These are phyloP conservation scores for Margaritispora aquatica DNA, from an alignment of 495 filamentous ascomycete species.

Conservation along the genomic window DNA sequence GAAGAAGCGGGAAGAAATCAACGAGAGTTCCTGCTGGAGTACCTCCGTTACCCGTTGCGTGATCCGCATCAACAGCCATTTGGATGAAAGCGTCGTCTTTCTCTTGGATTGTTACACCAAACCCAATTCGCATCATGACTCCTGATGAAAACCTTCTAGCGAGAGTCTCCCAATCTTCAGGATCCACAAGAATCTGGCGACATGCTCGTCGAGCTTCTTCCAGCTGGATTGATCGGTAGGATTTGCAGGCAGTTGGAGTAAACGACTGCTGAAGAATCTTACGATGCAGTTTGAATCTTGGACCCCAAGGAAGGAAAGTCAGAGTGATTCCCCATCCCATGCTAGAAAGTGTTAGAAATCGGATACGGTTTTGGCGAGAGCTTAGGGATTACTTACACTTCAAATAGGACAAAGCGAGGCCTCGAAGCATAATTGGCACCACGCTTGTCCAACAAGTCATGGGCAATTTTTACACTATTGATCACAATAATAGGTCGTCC, in stretches of 20 bases:
- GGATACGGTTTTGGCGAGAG: neutral
- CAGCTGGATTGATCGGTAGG: neutral
- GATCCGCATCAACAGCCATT: slow-evolving; percentile 36
- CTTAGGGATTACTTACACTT: slow-evolving; percentile 5
- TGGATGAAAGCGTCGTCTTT: slow-evolving; percentile 38
- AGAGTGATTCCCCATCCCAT: slow-evolving; percentile 21
- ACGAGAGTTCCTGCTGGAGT: slow-evolving; percentile 36
- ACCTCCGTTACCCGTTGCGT: slow-evolving; percentile 37
- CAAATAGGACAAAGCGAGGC: slow-evolving; percentile 19
- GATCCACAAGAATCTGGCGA: slow-evolving; percentile 5
- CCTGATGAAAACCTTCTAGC: slow-evolving; percentile 18
- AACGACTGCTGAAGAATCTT: slow-evolving; percentile 11
- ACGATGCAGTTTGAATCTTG: slow-evolving; percentile 11
- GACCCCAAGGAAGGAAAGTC: slow-evolving; percentile 17
- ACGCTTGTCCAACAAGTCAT: slow-evolving; percentile 13
- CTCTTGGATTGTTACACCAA: slow-evolving; percentile 35
- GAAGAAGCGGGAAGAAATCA: slow-evolving; percentile 35
- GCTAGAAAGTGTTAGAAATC: neutral
- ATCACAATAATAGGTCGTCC: slow-evolving; percentile 13
- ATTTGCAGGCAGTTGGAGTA: slow-evolving; percentile 6
- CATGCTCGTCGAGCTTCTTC: slow-evolving; percentile 5
- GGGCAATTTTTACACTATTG: slow-evolving; percentile 11
- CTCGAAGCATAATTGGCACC: slow-evolving; percentile 14
- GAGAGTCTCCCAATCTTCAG: slow-evolving; percentile 8
- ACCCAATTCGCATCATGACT: slow-evolving; percentile 34